Evolutionary conservation across 352 stramenopile species (phyloP), one percentile per base, ranked within the genome.

Genomic region (Phytopythium ostracodes): DNA sequence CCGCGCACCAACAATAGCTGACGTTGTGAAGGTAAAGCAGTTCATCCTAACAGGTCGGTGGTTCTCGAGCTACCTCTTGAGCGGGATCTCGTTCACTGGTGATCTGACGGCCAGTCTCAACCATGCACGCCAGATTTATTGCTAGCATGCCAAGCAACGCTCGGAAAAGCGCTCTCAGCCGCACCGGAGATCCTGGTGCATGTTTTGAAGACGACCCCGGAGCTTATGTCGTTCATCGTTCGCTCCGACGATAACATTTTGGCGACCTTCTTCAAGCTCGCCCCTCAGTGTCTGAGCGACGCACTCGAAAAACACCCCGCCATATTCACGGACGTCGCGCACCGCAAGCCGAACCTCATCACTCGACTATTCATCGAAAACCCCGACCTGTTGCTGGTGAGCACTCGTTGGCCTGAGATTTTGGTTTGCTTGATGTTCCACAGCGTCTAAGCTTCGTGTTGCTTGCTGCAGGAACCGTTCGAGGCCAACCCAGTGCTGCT

Each of bases 401-500:
- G 44, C n/a, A 12, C 10, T 20, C 22, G n/a, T 18, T 10, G 22
- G 2, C 22, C 10, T 33, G 29, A n/a, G 43, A 9, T 25, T 29
- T 31, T 22, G 29, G 18, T 22, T 8, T 24, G 40, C 40, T 25
- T 24, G 0, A 24, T 15, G 17, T 5, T 24, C 22, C 4, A 4
- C 5, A 46, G 15, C 10, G 2, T 29, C 70, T 65, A 22, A 18
- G 63, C 52, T 25, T 7, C 3, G 15, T 33, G 29, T 7, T 7
- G 29, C 29, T 27, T 62, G 35, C 15, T 24, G 47, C 51, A 90
- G 81, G 81, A 89, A 59, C 80, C 84, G 25, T 62, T 92, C 2
- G 84, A 92, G 56, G 60, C 75, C 2, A 91, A 91, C 36, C 81
- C 84, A 11, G 82, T 75, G 7, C 75, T 92, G 7, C 84, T 92